A percentile compares a stretch with the other conserved stretches of the same genome.
Conservation (phyloP, 2,329 filamentous ascomycete species). For the Pestalotiopsis sp. region DNA sequence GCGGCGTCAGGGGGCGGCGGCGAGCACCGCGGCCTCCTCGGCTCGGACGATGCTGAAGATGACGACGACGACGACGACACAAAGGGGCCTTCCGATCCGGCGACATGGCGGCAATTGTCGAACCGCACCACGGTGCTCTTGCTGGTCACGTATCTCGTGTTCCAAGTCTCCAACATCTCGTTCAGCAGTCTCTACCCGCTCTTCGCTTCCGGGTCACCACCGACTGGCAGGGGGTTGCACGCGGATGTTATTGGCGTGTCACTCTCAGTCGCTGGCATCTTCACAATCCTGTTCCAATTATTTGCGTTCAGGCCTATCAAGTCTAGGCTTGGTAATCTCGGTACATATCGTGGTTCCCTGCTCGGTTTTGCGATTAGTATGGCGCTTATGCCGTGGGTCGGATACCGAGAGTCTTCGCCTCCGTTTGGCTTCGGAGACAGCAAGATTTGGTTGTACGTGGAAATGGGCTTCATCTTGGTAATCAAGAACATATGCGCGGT, state of each 20-base stretch:
- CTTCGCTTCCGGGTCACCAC: slow-evolving; percentile 76
- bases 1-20: slow-evolving; percentile 24
- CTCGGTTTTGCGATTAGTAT: slow-evolving; percentile 83
- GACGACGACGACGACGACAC: slow-evolving; percentile 51
- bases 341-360: slow-evolving; percentile 78
- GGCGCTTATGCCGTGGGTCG: slow-evolving; percentile 85
- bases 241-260: slow-evolving; percentile 84
- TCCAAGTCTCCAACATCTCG: slow-evolving; percentile 90
- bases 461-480: slow-evolving; percentile 79
- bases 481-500: slow-evolving; percentile 91
- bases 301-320: slow-evolving; percentile 81
- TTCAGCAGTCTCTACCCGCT: slow-evolving; percentile 96
- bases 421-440: slow-evolving; percentile 62
- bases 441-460: slow-evolving; percentile 73
- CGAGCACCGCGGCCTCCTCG: slow-evolving; percentile 26
- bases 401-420: slow-evolving; percentile 67
- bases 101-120: slow-evolving; percentile 59
- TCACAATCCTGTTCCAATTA: slow-evolving; percentile 89
- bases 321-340: slow-evolving; percentile 79
- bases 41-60: slow-evolving; percentile 36
- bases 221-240: slow-evolving; percentile 74
- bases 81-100: slow-evolving; percentile 47
- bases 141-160: slow-evolving; percentile 85
- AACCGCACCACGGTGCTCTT: slow-evolving; percentile 83
- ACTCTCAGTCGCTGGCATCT: slow-evolving; percentile 79